Percentiles rank a stretch among this genome's conserved stretches.
Conservation (phyloP, 768 basidiomycete species). For the Lactifluus volemus region DNA sequence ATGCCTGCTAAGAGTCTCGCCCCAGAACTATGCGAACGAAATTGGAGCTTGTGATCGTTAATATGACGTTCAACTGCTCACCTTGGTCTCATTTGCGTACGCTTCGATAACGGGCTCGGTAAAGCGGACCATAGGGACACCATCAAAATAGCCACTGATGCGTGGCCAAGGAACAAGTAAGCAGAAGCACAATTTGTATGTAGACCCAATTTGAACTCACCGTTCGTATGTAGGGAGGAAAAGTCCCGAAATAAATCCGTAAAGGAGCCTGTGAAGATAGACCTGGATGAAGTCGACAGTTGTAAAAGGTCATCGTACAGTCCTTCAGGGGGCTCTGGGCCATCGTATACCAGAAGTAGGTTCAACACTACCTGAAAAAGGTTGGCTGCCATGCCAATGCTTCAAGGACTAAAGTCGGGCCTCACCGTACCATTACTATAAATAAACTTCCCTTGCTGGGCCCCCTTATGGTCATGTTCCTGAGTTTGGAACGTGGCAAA, state of each 20-base stretch:
- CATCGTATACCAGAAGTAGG: conserved; percentile 44
- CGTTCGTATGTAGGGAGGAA: conserved; percentile 23
- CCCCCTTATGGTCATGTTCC: conserved; percentile 1
- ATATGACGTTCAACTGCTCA: neutral
- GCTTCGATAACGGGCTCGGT: neutral
- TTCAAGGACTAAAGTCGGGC: conserved; percentile 26
- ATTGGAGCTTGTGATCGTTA: neutral
- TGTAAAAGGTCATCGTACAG: conserved; percentile 40
- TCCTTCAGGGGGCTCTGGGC: conserved; percentile 34
- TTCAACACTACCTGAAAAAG: conserved; percentile 13
- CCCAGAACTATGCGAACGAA: conserved; percentile 35
- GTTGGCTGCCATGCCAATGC: neutral
- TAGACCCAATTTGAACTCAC: neutral
- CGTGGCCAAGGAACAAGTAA: conserved; percentile 6
- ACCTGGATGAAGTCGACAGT: conserved; percentile 29
- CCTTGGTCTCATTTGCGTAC: conserved; percentile 3
- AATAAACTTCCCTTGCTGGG: neutral
- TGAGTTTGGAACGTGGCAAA: neutral
- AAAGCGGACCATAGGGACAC: neutral
- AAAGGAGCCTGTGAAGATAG: conserved; percentile 30
- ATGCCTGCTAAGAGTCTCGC: conserved; percentile 26
- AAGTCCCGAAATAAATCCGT: conserved; percentile 29
- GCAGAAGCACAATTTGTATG: neutral
- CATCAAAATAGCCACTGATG: neutral
- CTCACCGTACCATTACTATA: conserved; percentile 3